Evolutionary conservation across 2,329 filamentous ascomycete species (phyloP), one percentile per base, ranked within the genome.

Genomic region (Zymoseptoria crescenta): DNA sequence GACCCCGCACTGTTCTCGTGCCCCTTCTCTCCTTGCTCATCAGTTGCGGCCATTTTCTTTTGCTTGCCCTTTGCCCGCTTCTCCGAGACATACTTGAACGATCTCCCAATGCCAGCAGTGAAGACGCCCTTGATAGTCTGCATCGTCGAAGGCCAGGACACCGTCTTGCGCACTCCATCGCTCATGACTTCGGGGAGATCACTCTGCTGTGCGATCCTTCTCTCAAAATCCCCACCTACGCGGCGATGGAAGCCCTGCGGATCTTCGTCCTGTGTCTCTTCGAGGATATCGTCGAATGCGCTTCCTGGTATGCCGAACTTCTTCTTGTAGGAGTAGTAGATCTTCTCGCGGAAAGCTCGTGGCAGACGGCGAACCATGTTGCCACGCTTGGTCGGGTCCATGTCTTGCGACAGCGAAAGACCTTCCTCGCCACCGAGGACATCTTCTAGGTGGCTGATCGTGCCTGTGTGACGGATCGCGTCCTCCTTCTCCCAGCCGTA

Each of bases 331-430:
- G 92, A 86, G 74, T 96, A 96, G 76, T 99, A 99, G 0, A 99
- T 79, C 60, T 91, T 92, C 56, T 88, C 84, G 45, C 94, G 85
- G 80, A 99, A 97, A 5, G 86, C 81, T 68, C 88, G 87, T 3
- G 94, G 94, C 9, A 99, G 79, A 10, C 94, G 87, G 4, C 94
- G 86, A 8, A 99, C 93, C 90, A 99, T 99, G 74, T 99, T 99
- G 19, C 89, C 91, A 59, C 94, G 86, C 69, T 89, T 91, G 59
- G 89, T 77, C 0, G 92, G 89, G 68, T 96, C 89, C 91, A 97
- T 95, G 69, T 97, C 91, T 74, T 99, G 94, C 49, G 82, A 80
- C 20, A 99, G 79, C 16, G 77, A 80, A 65, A 89, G 81, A 65
- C 94, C 85, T 27, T 83, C 79, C 64, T 88, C 84, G 55, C 72